Evolutionary conservation across 345 rosid species (phyloP).

Genomic region (Arabidopsis suecica): DNA sequence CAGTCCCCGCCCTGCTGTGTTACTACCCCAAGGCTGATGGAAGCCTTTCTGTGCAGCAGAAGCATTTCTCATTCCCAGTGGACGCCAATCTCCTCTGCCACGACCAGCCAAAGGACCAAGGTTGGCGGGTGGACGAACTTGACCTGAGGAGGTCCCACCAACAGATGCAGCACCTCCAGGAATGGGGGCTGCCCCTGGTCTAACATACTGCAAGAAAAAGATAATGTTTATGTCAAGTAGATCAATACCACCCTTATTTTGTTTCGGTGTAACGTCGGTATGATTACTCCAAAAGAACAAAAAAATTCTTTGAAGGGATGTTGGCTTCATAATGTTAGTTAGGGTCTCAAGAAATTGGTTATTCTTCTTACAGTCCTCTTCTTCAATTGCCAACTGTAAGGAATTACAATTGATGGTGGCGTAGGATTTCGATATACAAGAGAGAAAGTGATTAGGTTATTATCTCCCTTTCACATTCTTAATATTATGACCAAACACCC

Average conservation of each 20-base stretch:
- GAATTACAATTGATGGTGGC: constrained; percentile 5
- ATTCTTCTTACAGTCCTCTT: constrained; percentile 26
- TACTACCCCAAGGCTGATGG: constrained; percentile 73
- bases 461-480: constrained; percentile 32
- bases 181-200: constrained; percentile 88
- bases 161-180: constrained; percentile 66
- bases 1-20: constrained; percentile 73
- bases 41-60: constrained; percentile 76
- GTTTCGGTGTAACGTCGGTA: constrained; percentile 22
- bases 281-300: constrained; percentile 18
- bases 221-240: constrained; percentile 41
- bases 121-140: constrained; percentile 74
- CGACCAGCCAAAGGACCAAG: constrained; percentile 75
- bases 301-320: constrained; percentile 15
- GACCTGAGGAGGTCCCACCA: constrained; percentile 69
- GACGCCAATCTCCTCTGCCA: constrained; percentile 98
- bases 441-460: constrained; percentile 20
- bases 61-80: constrained; percentile 69
- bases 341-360: constrained; percentile 32
- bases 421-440: constrained; percentile 19
- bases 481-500: constrained; percentile 27
- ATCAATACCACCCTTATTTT: constrained; percentile 28
- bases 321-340: constrained; percentile 28
- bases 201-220: constrained; percentile 83
- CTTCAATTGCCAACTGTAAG: constrained; percentile 21